Evolutionary conservation across 768 basidiomycete species (phyloP).

Genomic region (Chalciporus piperatus): DNA sequence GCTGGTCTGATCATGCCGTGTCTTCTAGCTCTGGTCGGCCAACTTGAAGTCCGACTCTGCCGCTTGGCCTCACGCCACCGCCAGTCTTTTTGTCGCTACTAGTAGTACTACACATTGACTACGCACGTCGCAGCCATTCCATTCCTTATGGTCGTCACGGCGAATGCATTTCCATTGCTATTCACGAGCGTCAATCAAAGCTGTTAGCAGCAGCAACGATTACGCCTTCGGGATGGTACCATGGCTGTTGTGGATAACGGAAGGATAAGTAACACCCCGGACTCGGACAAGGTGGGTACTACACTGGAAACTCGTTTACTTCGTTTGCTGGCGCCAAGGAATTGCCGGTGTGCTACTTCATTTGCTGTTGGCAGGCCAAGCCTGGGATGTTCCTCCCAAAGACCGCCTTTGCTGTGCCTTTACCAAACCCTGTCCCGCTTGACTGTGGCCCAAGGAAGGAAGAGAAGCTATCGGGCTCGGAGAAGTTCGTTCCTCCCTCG

Average conservation of each 20-base stretch:
- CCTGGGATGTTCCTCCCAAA: neutral
- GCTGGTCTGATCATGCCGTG: no score
- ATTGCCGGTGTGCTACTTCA: neutral
- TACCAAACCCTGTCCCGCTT: neutral
- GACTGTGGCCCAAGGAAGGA: neutral
- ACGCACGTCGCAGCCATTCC: no score
- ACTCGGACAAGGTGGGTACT: neutral
- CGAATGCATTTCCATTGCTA: no score
- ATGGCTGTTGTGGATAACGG: neutral
- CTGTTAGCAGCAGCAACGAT: no score
- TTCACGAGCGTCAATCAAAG: no score
- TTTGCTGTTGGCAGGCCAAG: neutral
- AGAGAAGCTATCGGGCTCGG: neutral
- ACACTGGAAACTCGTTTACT: neutral
- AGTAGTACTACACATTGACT: no score
- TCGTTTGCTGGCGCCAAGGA: slow-evolving; percentile 5
- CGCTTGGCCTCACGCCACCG: no score
- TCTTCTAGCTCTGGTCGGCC: no score
- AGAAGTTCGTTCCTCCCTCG: neutral
- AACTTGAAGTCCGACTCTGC: no score
- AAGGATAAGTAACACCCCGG: neutral
- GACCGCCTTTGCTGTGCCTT: slow-evolving; percentile 6
- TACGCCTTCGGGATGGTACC: no score
- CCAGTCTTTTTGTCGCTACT: no score
- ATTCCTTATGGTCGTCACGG: no score